phyloP scores from a whole-genome alignment of 2,329 filamentous ascomycete species.

The Thelonectria discophora region DNA sequence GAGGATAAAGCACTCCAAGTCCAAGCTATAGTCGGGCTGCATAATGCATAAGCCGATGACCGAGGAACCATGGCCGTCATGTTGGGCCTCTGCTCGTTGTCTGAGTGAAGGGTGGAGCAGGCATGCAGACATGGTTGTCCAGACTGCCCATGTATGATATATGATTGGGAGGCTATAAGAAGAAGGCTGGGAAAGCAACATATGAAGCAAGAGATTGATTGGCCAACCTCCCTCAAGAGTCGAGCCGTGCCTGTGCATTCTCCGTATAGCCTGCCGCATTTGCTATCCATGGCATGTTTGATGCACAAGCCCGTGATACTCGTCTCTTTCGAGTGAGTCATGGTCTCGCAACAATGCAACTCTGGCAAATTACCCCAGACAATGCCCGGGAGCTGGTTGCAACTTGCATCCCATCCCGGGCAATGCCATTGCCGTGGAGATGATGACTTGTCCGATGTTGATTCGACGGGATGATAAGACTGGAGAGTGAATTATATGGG shows the following conservation, averaged over 20 bases:
- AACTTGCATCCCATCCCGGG: neutral
- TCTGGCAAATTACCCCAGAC: constrained; percentile 20
- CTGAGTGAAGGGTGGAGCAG: constrained; percentile 23
- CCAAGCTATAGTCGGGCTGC: constrained; percentile 54
- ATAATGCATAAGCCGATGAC: constrained; percentile 11
- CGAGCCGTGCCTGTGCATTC: no score
- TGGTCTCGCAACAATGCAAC: constrained; percentile 5
- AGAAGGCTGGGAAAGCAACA: neutral
- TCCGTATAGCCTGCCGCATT: no score
- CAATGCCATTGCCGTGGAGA: constrained; percentile 38
- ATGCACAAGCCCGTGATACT: constrained; percentile 9
- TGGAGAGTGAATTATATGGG: neutral
- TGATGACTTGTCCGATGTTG: constrained; percentile 34
- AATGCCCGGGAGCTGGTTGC: constrained; percentile 10
- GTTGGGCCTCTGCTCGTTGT: constrained; percentile 23
- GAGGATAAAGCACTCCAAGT: constrained; percentile 58
- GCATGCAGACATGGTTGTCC: constrained; percentile 1
- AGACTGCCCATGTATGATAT: constrained; percentile 17
- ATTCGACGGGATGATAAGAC: constrained; percentile 1
- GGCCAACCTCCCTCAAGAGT: constrained; percentile 3
- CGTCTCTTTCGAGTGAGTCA: constrained; percentile 21
- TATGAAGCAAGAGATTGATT: constrained; percentile 15
- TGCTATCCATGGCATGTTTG: neutral
- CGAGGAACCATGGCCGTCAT: constrained; percentile 6
- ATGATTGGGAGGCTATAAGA: constrained; percentile 3